Percentiles rank a stretch among this genome's conserved stretches.
These are phyloP conservation scores for Globisporangium viniferum DNA, from an alignment of 352 stramenopile genomes.

Conservation along the genomic window DNA sequence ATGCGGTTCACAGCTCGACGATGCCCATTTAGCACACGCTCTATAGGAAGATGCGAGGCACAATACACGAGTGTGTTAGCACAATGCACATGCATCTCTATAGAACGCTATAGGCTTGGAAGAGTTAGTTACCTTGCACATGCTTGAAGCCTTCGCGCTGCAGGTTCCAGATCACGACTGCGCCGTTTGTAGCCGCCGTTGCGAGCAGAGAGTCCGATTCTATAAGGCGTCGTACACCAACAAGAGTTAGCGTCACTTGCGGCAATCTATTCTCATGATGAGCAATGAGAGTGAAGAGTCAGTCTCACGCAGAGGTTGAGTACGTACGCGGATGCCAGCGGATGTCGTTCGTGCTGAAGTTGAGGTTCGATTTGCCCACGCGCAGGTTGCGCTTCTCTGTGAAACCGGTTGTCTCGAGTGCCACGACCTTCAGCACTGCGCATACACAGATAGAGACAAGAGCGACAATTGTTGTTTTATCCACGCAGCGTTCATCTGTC, in stretches of 20 bases:
- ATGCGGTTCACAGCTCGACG: constrained; percentile 85
- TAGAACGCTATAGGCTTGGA: background rate
- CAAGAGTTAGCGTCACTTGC: background rate
- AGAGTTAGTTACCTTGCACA: constrained; percentile 60
- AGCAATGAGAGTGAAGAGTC: background rate
- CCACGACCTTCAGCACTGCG: constrained; percentile 81
- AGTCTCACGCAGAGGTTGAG: background rate
- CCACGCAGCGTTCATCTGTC: background rate
- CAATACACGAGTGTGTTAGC: background rate
- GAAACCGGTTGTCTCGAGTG: constrained; percentile 73
- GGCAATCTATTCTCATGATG: background rate
- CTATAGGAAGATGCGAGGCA: constrained; percentile 19
- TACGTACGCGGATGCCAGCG: constrained; percentile 82
- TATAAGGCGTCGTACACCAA: constrained; percentile 14
- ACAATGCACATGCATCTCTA: background rate
- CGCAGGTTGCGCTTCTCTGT: constrained; percentile 83
- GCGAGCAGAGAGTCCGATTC: constrained; percentile 81
- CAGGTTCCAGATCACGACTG: constrained; percentile 87
- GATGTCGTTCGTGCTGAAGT: constrained; percentile 89
- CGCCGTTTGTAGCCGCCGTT: constrained; percentile 81
- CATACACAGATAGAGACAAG: background rate
- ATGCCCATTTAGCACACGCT: constrained; percentile 78
- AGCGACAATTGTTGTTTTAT: background rate
- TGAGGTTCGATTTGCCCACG: constrained; percentile 79
- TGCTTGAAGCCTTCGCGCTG: constrained; percentile 86